Base-by-base conservation (phyloP, 176 grass and related monocot species). In the Avena insularis region DNA sequence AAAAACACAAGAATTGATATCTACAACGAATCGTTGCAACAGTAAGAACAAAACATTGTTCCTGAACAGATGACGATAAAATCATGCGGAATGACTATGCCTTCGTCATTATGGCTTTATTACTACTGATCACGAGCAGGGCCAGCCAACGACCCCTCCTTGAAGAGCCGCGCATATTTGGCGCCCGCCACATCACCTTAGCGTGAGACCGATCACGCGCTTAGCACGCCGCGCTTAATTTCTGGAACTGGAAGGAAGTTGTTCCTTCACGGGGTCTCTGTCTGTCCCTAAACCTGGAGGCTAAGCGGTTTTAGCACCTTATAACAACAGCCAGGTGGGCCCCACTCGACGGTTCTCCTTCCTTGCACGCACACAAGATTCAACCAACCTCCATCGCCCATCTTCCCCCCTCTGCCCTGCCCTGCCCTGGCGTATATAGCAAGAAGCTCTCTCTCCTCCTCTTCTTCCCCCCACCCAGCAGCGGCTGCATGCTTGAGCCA, bases 381-480 rank as follows among this genome's bases (percentile, higher is more conserved):
- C 58, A 71, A 0, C 46, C 58, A 71, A 0, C 46, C 63, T 43
- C 11, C 47, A 38, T 83, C 65, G 35, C 47, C 85, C 74, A 25
- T 47, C 17, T 54, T 66, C 0, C 57, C 57, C 21, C 33, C 54
- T 16, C 64, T 65, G 62, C 62, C 12, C 62, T 10, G 43, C 43
- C 45, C 45, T 46, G 46, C 46, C 46, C 48, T 23, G 20, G 76
- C 85, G 53, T 91, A 88, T 84, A 76, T 51, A 87, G 77, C 5
- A 51, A 58, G 15, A 51, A 29, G 69, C 49, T 43, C 75, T 79
- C 79, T 74, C 79, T 66, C 66, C 12, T 43, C 74, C 63, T 84
- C 80, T 45, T 63, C 13, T 81, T 57, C n/a, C 81, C 29, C 47
- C 85, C 74, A 23, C 23, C 76, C 60, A 49, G 54, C 81, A 61